phyloP scores from a whole-genome alignment of 345 rosid genomes.

The Populus euphratica region DNA sequence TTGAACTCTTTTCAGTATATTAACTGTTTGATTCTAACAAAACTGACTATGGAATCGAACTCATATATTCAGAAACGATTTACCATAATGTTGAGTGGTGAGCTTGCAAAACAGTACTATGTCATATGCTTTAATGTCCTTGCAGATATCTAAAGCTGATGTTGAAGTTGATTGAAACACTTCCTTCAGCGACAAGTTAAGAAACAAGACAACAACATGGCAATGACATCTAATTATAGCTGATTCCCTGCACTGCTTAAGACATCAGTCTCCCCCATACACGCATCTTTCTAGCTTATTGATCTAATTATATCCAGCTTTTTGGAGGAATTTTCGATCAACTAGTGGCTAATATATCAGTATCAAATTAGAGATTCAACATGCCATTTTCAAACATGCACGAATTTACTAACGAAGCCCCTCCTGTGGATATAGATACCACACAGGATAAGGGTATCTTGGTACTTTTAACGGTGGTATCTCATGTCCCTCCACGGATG shows the following conservation, averaged over 20 bases:
- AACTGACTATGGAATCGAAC: no score
- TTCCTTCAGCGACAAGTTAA: background rate
- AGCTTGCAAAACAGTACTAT: no score
- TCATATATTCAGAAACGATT: no score
- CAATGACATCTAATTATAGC: background rate
- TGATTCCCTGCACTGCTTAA: background rate
- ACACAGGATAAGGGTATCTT: background rate
- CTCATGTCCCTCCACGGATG: background rate
- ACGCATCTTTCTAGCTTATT: background rate
- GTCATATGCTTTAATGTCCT: no score
- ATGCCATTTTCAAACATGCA: background rate
- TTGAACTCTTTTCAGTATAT: no score
- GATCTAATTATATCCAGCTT: background rate
- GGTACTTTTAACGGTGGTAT: background rate
- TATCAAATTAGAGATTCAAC: background rate
- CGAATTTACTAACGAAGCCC: background rate
- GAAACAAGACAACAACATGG: background rate
- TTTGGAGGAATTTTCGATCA: background rate
- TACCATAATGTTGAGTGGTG: no score
- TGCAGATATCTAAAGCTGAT: no score
- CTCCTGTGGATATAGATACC: background rate
- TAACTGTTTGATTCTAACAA: no score
- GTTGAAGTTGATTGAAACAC: background rate
- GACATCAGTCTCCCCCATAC: background rate
- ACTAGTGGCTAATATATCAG: background rate